Evolutionary conservation across 345 rosid genomes (phyloP).

Genomic region (Boechera divaricarpa): DNA sequence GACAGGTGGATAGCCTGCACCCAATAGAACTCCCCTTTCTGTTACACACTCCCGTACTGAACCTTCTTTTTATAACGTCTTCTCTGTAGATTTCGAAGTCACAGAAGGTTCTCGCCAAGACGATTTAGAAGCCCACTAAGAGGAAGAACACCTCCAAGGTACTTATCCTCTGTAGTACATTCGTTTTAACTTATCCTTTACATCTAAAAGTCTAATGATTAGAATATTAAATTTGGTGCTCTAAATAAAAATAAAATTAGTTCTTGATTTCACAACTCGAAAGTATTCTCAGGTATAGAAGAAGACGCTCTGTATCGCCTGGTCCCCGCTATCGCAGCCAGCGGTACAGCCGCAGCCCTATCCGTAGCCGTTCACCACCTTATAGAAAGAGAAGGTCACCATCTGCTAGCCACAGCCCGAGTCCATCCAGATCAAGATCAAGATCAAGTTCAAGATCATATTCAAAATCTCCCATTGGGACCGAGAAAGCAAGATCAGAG

Average conservation of each 20-base stretch:
- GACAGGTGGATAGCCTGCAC: constrained; percentile 60
- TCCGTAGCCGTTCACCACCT: constrained; percentile 59
- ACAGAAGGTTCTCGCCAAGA: constrained; percentile 88
- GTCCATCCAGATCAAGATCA: constrained; percentile 64
- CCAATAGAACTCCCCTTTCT: neutral
- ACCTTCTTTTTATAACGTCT: neutral
- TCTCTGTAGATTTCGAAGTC: constrained; percentile 61
- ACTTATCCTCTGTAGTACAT: constrained; percentile 13
- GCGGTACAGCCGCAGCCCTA: constrained; percentile 65
- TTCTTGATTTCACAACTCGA: constrained; percentile 1
- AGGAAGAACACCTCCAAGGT: constrained; percentile 93
- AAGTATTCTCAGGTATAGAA: constrained; percentile 69
- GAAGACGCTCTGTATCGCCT: constrained; percentile 69
- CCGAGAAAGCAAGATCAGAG: constrained; percentile 56
- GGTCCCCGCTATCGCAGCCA: constrained; percentile 63
- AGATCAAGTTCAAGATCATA: constrained; percentile 53
- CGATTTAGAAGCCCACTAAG: constrained; percentile 84
- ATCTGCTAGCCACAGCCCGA: constrained; percentile 61
- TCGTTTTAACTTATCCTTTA: neutral
- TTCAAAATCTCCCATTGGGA: constrained; percentile 63
- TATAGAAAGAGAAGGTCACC: constrained; percentile 58
- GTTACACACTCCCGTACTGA: constrained; percentile 11
- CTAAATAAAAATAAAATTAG: neutral
- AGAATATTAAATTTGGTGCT: neutral
- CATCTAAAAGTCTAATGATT: neutral